Evolutionary conservation across 164 flowering plant species (phyloP), one percentile per base, ranked within the genome.

Genomic region (Magnolia changhungtana): DNA sequence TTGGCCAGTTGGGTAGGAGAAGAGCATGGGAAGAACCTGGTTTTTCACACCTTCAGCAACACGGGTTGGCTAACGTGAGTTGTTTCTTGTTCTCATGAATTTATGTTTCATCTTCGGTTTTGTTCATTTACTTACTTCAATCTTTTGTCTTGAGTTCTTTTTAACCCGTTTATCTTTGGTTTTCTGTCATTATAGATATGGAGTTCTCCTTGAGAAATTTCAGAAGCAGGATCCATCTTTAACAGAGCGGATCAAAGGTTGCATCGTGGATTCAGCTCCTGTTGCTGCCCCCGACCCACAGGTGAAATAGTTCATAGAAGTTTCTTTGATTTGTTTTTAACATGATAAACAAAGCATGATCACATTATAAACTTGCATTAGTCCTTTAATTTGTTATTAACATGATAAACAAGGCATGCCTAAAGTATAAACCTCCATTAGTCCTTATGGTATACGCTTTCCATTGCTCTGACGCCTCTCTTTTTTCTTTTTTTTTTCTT

Each of bases 21-120:
- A 73, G 98, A 90, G 80, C 71, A 85, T 19, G 90, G 89, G 50
- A 91, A 91, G 84, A 90, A 87, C 72, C 82, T 91, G 14, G 88
- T 91, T 61, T 92, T 89, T 71, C 99, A 96, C 79, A 96, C 99
- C 31, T 96, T 96, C 77, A 96, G 98, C 90, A 93, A 96, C 79
- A 96, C 99, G 0, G 99, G 98, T 76, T 96, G 99, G 99, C 78
- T 96, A 76, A 94, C 90, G 99, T 96, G 81, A 94, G 96, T 74
- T 27, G 20, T 65, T 74, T 72, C 74, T 67, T 77, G 61, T 70
- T 31, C 71, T 24, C 29, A 7, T 29, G 14, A 13, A 31, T 67
- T 23, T 5, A 65, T 67, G 18, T 29, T 67, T 31, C 14, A 13
- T 67, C 76, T 72, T 16, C 1, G 21, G 18, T 23, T 27, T 61